phyloP scores from a whole-genome alignment of 2,329 filamentous ascomycete species.

The Trichophyton simii region DNA sequence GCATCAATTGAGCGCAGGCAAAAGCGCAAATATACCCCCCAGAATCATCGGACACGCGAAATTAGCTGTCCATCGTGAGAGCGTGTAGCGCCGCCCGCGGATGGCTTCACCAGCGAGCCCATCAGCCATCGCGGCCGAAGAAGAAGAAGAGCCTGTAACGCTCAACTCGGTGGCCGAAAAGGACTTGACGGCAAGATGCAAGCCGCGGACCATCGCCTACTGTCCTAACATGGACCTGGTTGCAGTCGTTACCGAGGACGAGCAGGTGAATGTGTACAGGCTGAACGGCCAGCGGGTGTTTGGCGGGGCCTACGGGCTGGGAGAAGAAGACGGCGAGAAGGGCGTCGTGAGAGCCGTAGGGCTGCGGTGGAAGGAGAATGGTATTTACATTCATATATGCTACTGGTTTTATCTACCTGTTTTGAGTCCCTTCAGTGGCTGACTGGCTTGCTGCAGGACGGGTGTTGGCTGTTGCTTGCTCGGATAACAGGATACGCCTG shows the following conservation, averaged over 20 bases:
- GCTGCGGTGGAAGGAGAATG: conserved; percentile 55
- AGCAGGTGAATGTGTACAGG: conserved; percentile 62
- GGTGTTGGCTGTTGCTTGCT: conserved; percentile 71
- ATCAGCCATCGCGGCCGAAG: background rate
- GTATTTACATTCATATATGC: conserved; percentile 27
- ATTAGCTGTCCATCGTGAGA: background rate
- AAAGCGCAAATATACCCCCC: background rate
- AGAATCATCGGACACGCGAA: background rate
- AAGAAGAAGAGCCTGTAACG: background rate
- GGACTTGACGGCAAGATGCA: conserved; percentile 31
- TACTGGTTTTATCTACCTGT: background rate
- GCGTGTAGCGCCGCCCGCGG: background rate
- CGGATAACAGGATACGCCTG: conserved; percentile 63
- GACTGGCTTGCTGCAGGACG: conserved; percentile 31
- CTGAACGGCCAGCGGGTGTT: conserved; percentile 62
- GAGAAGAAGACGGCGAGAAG: conserved; percentile 22
- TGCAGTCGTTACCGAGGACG: conserved; percentile 54
- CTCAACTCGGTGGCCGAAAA: conserved; percentile 31
- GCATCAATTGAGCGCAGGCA: background rate
- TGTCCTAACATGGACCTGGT: conserved; percentile 79
- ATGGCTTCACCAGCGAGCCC: background rate
- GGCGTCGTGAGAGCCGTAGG: conserved; percentile 18
- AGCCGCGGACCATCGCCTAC: conserved; percentile 48
- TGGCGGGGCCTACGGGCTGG: conserved; percentile 29
- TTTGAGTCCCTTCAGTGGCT: background rate